Percentiles rank a stretch among this genome's conserved stretches.
These are phyloP conservation scores for Fusarium oxysporum DNA, from an alignment of 2,329 filamentous ascomycete species.

Conservation along the genomic window DNA sequence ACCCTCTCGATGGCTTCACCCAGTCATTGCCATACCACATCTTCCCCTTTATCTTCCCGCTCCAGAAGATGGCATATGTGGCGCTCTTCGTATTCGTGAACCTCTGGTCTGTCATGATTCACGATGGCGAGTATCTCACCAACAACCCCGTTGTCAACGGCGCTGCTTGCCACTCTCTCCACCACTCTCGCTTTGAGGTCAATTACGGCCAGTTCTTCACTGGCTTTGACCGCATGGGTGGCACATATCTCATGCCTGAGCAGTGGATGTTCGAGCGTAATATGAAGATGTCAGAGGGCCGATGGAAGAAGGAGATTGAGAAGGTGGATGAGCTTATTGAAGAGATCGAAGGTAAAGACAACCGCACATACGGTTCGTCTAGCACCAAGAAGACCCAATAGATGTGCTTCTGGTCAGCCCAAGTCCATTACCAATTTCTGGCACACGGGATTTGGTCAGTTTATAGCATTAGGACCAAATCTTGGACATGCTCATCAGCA, in stretches of 20 bases:
- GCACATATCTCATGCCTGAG: slow-evolving; percentile 88
- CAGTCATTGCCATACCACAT: slow-evolving; percentile 93
- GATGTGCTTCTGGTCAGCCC: not conserved
- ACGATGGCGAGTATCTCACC: slow-evolving; percentile 94
- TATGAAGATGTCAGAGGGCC: slow-evolving; percentile 83
- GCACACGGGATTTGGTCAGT: not conserved
- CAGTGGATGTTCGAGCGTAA: slow-evolving; percentile 86
- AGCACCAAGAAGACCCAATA: slow-evolving; percentile 58
- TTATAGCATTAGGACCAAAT: not conserved
- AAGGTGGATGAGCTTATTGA: slow-evolving; percentile 73
- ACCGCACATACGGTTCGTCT: slow-evolving; percentile 58
- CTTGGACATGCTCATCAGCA: not conserved
- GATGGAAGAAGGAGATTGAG: slow-evolving; percentile 80
- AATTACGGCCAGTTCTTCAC: slow-evolving; percentile 97
- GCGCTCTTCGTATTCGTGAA: slow-evolving; percentile 92
- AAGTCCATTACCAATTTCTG: not conserved
- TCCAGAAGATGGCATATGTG: slow-evolving; percentile 91
- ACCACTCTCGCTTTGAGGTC: slow-evolving; percentile 71
- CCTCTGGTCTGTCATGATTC: slow-evolving; percentile 95
- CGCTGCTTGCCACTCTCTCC: slow-evolving; percentile 84
- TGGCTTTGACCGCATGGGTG: slow-evolving; percentile 87
- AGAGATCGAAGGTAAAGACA: slow-evolving; percentile 73
- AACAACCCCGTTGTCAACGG: slow-evolving; percentile 94
- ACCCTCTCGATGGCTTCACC: slow-evolving; percentile 89
- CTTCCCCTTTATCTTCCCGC: slow-evolving; percentile 91